Conservation (phyloP, 192 early-diverging fungal genomes). For the Coemansia sp. region DNA sequence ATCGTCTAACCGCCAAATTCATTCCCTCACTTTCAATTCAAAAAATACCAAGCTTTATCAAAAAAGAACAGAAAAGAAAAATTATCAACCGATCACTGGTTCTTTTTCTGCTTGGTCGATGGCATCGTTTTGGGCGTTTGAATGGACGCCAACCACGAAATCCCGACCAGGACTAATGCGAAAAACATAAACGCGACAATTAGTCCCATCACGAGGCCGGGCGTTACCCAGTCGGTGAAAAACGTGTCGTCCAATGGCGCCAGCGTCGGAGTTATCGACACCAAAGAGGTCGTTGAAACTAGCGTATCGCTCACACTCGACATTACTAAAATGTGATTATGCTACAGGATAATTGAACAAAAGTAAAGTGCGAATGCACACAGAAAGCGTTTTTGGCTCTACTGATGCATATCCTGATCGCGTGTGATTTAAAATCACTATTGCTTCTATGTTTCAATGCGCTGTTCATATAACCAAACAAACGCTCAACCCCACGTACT, state of each 20-base stretch:
- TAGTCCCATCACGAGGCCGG: slow-evolving; percentile 45
- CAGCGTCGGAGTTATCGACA: slow-evolving; percentile 12
- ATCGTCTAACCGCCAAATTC: slow-evolving; percentile 5
- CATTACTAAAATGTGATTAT: neutral
- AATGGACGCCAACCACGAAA: slow-evolving; percentile 49
- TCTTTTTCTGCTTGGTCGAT: slow-evolving; percentile 46
- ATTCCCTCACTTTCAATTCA: neutral
- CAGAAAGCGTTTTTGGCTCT: too few species aligned
- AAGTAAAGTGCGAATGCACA: too few species aligned
- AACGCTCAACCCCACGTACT: too few species aligned
- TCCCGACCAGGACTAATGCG: slow-evolving; percentile 34
- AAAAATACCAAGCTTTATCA: neutral
- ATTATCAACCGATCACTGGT: slow-evolving; percentile 13
- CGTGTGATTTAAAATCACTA: too few species aligned
- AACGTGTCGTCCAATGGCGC: slow-evolving; percentile 45
- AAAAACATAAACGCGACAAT: slow-evolving; percentile 36
- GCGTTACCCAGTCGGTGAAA: slow-evolving; percentile 53
- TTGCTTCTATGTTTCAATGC: too few species aligned
- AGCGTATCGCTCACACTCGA: neutral
- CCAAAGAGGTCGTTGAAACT: slow-evolving; percentile 1
- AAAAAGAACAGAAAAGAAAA: slow-evolving; percentile 5
- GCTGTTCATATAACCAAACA: too few species aligned
- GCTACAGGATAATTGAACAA: too few species aligned
- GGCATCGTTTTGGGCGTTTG: slow-evolving; percentile 49
- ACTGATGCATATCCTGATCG: too few species aligned